Evolutionary conservation across 106 monocot species (phyloP).

Genomic region (Dendrobium nobile): DNA sequence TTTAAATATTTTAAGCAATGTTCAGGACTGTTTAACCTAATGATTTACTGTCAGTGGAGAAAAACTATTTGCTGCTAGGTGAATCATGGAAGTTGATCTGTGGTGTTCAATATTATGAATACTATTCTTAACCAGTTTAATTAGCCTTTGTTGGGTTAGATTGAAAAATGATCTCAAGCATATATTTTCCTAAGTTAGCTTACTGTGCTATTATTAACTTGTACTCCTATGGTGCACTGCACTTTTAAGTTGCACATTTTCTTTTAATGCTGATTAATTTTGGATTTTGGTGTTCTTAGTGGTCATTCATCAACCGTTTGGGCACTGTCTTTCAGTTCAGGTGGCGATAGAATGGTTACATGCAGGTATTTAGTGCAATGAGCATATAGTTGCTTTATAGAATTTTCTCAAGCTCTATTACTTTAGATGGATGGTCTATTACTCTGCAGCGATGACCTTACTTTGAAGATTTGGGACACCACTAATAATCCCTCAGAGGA

Average conservation of each 20-base stretch:
- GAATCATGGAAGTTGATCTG: neutral
- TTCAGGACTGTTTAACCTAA: too few relatives aligned
- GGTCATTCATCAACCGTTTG: constrained; percentile 97
- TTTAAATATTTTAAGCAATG: neutral
- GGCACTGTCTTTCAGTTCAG: constrained; percentile 63
- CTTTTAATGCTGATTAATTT: constrained; percentile 1
- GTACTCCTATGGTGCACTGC: neutral
- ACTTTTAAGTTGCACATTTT: neutral
- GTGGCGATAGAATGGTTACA: constrained; percentile 82
- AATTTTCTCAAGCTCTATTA: neutral
- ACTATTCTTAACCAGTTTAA: neutral
- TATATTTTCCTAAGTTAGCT: neutral
- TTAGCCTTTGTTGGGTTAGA: too few relatives aligned
- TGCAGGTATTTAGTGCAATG: constrained; percentile 56
- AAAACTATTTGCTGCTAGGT: neutral
- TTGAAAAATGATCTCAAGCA: neutral
- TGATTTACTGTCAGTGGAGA: neutral
- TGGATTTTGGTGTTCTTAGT: constrained; percentile 30
- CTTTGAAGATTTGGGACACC: constrained; percentile 86
- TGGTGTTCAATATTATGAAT: neutral
- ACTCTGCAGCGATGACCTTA: constrained; percentile 81
- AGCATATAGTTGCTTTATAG: neutral
- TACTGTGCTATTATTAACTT: neutral
- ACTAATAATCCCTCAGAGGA: constrained; percentile 28
- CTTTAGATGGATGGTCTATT: neutral